These are phyloP conservation scores for Karstenula rhodostoma DNA, from an alignment of 2,329 filamentous ascomycete species.

Conservation along the genomic window DNA sequence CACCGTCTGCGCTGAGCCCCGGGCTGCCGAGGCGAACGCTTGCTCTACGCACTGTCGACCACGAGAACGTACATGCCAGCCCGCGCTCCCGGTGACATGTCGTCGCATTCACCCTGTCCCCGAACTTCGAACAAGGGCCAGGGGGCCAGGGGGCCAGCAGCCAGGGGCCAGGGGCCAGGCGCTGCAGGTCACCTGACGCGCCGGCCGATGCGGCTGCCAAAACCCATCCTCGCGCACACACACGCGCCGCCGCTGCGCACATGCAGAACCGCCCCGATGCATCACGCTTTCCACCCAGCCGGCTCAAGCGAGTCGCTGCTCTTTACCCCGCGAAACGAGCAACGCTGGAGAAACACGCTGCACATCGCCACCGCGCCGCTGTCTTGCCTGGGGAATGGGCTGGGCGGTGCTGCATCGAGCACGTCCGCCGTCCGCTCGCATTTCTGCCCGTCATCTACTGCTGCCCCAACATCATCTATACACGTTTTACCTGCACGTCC, in stretches of 20 bases:
- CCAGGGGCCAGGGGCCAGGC: too few relatives aligned
- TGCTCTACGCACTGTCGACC: not conserved
- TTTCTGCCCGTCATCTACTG: slow-evolving; percentile 10
- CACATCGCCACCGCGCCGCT: slow-evolving; percentile 7
- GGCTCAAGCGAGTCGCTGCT: slow-evolving; percentile 4
- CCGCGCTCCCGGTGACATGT: not conserved
- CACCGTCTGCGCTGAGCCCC: not conserved
- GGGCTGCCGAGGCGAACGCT: not conserved
- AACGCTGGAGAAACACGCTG: not conserved
- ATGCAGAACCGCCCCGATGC: not conserved
- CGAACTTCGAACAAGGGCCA: too few relatives aligned
- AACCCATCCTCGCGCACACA: slow-evolving; percentile 13
- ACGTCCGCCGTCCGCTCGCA: slow-evolving; percentile 21
- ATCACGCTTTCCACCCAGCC: slow-evolving; percentile 4
- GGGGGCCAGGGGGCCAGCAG: too few relatives aligned
- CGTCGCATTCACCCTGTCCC: not conserved
- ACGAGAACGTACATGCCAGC: not conserved
- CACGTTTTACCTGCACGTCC: slow-evolving; percentile 14
- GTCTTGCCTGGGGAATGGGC: slow-evolving; percentile 1
- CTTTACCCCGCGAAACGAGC: not conserved
- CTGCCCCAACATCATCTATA: slow-evolving; percentile 2
- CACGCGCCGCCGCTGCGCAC: slow-evolving; percentile 4
- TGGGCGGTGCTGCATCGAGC: slow-evolving; percentile 13
- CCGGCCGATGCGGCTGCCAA: slow-evolving; percentile 22
- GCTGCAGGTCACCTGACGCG: slow-evolving; percentile 23